phyloP scores from a whole-genome alignment of 2,329 filamentous ascomycete genomes.

The Exophiala oligosperma region DNA sequence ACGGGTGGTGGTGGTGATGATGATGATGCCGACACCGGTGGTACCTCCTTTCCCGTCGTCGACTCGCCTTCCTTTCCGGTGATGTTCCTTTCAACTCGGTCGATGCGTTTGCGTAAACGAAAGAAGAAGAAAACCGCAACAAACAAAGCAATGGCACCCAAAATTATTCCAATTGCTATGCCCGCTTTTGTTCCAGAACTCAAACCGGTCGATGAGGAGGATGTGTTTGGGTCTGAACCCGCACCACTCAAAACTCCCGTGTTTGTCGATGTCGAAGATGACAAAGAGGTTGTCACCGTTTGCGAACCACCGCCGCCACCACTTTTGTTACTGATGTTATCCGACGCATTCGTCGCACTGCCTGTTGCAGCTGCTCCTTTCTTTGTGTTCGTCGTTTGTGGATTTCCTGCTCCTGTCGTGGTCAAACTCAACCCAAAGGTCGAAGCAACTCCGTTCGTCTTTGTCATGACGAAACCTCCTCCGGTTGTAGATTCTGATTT shows the following conservation, averaged over 20 bases:
- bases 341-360: too few relatives aligned
- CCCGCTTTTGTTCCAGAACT: conserved; percentile 17
- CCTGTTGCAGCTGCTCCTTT: background rate
- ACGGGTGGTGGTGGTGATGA: background rate
- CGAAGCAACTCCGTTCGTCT: conserved; percentile 12
- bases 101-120: background rate
- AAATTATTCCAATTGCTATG: conserved; percentile 16
- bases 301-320: too few relatives aligned
- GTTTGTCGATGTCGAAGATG: conserved; percentile 1
- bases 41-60: background rate
- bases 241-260: background rate
- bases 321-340: too few relatives aligned
- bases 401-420: background rate
- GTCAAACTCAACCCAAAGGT: conserved; percentile 13
- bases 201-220: conserved; percentile 5
- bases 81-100: conserved; percentile 4
- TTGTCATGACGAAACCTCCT: conserved; percentile 18
- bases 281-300: background rate
- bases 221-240: background rate
- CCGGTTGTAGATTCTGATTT: conserved; percentile 11
- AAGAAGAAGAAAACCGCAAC: conserved; percentile 9
- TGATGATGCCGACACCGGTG: background rate
- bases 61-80: conserved; percentile 1
- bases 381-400: background rate
- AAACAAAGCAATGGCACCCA: conserved; percentile 8